These are phyloP conservation scores for Gonapodya prolifera DNA, from an alignment of 192 early-diverging fungal genomes.

Conservation along the genomic window DNA sequence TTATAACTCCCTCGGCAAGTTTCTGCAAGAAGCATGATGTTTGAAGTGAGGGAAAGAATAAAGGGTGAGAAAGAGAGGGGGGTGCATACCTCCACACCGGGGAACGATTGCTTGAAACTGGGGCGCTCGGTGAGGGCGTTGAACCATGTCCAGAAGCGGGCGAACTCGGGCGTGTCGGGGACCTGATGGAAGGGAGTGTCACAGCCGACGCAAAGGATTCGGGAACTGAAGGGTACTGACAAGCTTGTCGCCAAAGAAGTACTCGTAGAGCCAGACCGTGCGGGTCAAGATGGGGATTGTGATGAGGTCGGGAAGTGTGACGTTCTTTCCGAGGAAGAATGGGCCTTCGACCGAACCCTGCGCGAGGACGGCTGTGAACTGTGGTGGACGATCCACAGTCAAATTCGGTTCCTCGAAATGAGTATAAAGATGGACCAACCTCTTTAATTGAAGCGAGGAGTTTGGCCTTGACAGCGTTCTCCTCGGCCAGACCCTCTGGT, in stretches of 20 bases:
- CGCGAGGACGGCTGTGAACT: background rate
- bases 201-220: background rate
- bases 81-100: too few relatives aligned
- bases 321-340: background rate
- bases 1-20: background rate
- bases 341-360: background rate
- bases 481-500: background rate
- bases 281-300: background rate
- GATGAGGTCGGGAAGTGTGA: background rate
- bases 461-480: background rate
- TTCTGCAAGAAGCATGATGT: too few relatives aligned
- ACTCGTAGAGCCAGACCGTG: background rate
- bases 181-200: background rate
- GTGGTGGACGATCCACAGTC: background rate
- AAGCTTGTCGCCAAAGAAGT: background rate
- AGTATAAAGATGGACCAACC: background rate
- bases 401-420: background rate
- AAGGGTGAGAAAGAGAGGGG: too few relatives aligned
- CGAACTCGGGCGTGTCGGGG: constrained; percentile 14
- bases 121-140: constrained; percentile 13
- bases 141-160: constrained; percentile 21
- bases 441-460: background rate
- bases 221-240: background rate
- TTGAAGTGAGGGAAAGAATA: too few relatives aligned
- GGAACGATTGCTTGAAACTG: constrained; percentile 14